These are phyloP conservation scores for Cyclocybe aegerita DNA, from an alignment of 768 basidiomycete species.

Conservation along the genomic window DNA sequence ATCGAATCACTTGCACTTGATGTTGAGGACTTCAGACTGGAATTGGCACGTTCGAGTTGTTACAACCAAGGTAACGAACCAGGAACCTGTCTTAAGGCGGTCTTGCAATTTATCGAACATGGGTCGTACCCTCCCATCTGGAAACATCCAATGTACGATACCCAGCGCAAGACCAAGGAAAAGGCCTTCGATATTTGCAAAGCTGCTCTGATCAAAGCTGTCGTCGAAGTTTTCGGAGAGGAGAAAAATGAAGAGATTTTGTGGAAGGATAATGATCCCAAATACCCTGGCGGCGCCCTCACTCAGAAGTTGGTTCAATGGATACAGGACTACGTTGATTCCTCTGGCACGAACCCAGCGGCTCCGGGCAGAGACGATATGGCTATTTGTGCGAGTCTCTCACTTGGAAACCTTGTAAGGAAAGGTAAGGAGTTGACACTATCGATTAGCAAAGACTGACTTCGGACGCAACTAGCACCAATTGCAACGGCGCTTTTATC, in stretches of 20 bases:
- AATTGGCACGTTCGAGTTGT: constrained; percentile 64
- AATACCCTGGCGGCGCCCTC: constrained; percentile 66
- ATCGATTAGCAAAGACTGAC: constrained; percentile 1
- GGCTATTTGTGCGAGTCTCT: constrained; percentile 78
- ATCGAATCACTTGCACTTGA: constrained; percentile 80
- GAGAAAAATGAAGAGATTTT: constrained; percentile 74
- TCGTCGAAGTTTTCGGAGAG: constrained; percentile 85
- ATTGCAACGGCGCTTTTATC: constrained; percentile 62
- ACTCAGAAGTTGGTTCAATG: constrained; percentile 74
- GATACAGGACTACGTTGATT: constrained; percentile 59
- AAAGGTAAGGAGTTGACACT: constrained; percentile 48
- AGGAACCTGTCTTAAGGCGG: constrained; percentile 56
- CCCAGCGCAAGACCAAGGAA: constrained; percentile 57
- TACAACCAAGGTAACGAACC: constrained; percentile 58
- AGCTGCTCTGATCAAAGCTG: constrained; percentile 79
- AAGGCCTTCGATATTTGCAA: constrained; percentile 82
- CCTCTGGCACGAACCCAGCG: constrained; percentile 29
- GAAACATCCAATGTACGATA: constrained; percentile 45
- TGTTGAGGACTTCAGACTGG: constrained; percentile 71
- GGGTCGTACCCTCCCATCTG: constrained; percentile 70
- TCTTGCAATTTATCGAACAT: constrained; percentile 74
- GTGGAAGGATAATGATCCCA: constrained; percentile 65
- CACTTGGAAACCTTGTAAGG: constrained; percentile 79
- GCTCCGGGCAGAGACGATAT: constrained; percentile 61
- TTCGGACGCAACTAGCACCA: constrained; percentile 40